phyloP scores from a whole-genome alignment of 2,329 filamentous ascomycete species.

The Sphaerulina vaccinii region DNA sequence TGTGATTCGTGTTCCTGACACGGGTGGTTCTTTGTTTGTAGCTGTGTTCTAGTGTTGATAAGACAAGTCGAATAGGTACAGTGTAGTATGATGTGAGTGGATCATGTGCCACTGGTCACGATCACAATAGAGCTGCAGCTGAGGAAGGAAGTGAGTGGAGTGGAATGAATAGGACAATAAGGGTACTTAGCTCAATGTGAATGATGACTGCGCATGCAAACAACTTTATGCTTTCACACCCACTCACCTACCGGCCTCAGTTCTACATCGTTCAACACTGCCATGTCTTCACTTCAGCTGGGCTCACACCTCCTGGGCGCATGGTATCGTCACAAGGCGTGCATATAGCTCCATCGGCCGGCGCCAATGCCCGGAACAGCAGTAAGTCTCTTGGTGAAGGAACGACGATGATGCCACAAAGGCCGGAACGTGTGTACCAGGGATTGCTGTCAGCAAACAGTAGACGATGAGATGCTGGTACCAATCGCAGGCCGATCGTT shows the following conservation, averaged over 20 bases:
- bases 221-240: slow-evolving; percentile 18
- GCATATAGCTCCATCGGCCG: slow-evolving; percentile 16
- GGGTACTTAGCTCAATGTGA: slow-evolving; percentile 5
- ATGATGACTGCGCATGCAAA: slow-evolving; percentile 9
- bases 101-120: slow-evolving; percentile 5
- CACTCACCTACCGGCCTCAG: not conserved
- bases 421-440: slow-evolving; percentile 16
- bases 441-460: slow-evolving; percentile 16
- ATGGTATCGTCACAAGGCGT: slow-evolving; percentile 28
- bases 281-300: not conserved
- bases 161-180: slow-evolving; percentile 11
- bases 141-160: not conserved
- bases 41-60: not conserved
- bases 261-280: slow-evolving; percentile 2
- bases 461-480: slow-evolving; percentile 8
- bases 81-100: slow-evolving; percentile 6
- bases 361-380: slow-evolving; percentile 22
- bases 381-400: slow-evolving; percentile 11
- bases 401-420: slow-evolving; percentile 16
- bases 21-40: slow-evolving; percentile 1
- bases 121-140: slow-evolving; percentile 4
- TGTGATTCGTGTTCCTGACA: not conserved
- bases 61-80: slow-evolving; percentile 3
- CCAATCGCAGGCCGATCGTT: slow-evolving; percentile 19
- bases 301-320: slow-evolving; percentile 14